These are phyloP conservation scores for Inga leiocalycina DNA, from an alignment of 306 rosid genomes.

Conservation along the genomic window DNA sequence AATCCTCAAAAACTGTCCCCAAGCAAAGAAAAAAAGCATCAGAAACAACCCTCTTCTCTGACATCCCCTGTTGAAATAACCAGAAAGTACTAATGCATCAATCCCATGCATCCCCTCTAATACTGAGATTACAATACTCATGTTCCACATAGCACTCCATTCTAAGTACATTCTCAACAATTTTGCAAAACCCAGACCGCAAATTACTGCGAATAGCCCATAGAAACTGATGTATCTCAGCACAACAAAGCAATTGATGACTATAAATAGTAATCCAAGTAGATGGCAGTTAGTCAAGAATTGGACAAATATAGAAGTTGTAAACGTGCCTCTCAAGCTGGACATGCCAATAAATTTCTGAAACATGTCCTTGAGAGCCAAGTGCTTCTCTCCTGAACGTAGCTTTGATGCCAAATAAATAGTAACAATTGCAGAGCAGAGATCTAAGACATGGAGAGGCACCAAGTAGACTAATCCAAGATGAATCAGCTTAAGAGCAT, in stretches of 20 bases:
- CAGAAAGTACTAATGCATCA: constrained; percentile 49
- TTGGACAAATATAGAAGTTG: constrained; percentile 41
- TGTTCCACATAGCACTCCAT: constrained; percentile 69
- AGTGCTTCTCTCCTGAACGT: constrained; percentile 30
- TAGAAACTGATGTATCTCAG: not conserved
- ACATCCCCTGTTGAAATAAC: constrained; percentile 47
- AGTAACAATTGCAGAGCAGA: constrained; percentile 35
- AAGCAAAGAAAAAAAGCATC: constrained; percentile 58
- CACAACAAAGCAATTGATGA: not conserved
- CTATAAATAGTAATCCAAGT: constrained; percentile 34
- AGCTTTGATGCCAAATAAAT: constrained; percentile 45
- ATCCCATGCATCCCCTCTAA: constrained; percentile 55
- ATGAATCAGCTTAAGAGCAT: constrained; percentile 35
- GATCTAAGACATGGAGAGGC: constrained; percentile 47
- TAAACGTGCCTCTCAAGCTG: constrained; percentile 40
- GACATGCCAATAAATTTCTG: constrained; percentile 30
- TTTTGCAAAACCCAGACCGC: constrained; percentile 26
- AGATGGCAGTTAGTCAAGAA: constrained; percentile 33
- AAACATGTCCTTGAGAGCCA: constrained; percentile 48
- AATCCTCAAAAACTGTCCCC: constrained; percentile 50
- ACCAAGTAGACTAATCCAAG: constrained; percentile 45
- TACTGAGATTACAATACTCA: constrained; percentile 66
- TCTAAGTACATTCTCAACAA: constrained; percentile 51
- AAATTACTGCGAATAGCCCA: constrained; percentile 24
- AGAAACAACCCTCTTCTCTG: constrained; percentile 48